Evolutionary conservation across 352 stramenopile genomes (phyloP).

Genomic region (Globisporangium alternatum): DNA sequence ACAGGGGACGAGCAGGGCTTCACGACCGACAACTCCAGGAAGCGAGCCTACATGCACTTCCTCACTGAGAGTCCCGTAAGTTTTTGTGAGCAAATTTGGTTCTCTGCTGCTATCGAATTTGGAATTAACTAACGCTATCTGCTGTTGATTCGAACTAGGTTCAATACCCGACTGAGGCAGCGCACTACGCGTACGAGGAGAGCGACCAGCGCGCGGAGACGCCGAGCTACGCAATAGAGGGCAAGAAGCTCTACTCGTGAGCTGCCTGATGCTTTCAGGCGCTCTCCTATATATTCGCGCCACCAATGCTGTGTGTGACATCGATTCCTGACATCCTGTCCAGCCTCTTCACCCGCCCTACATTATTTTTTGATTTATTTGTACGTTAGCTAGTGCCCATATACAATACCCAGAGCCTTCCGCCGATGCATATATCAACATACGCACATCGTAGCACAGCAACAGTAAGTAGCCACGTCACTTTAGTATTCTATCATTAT

Average conservation of each 20-base stretch:
- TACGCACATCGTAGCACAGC: background rate
- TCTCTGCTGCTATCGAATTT: background rate
- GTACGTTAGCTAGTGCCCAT: conserved; percentile 19
- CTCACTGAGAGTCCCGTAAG: conserved; percentile 55
- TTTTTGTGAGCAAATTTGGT: background rate
- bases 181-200: conserved; percentile 37
- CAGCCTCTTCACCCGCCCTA: conserved; percentile 1
- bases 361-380: conserved; percentile 14
- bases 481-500: conserved; percentile 16
- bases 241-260: conserved; percentile 78
- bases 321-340: background rate
- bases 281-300: conserved; percentile 9
- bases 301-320: background rate
- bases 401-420: conserved; percentile 11
- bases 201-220: conserved; percentile 23
- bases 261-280: background rate
- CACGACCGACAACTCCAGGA: conserved; percentile 35
- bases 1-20: background rate
- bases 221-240: conserved; percentile 64
- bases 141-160: conserved; percentile 4
- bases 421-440: background rate
- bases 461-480: conserved; percentile 1
- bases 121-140: background rate
- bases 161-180: conserved; percentile 23
- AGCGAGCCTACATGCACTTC: conserved; percentile 79